Percentiles rank a stretch among this genome's conserved stretches.
Evolutionary conservation across 2,329 filamentous ascomycete genomes (phyloP).

Genomic region (Cordyceps cateniannulata): DNA sequence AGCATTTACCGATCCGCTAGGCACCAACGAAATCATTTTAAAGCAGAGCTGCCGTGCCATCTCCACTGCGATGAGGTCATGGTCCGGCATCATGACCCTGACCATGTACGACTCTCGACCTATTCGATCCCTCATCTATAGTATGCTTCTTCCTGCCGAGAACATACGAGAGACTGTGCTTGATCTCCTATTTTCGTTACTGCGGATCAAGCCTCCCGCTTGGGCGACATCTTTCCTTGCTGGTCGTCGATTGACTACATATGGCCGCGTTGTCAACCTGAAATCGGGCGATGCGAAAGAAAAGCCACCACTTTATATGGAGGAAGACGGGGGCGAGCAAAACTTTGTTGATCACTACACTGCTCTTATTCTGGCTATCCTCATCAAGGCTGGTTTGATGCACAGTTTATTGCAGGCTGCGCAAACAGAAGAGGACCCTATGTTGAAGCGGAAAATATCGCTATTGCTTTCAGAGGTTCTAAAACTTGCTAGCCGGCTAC

Average conservation of each 20-base stretch:
- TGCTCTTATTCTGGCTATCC: constrained; percentile 74
- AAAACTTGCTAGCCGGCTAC: constrained; percentile 77
- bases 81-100: constrained; percentile 84
- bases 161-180: constrained; percentile 68
- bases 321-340: constrained; percentile 65
- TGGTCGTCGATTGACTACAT: constrained; percentile 86
- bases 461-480: constrained; percentile 85
- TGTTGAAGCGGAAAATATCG: constrained; percentile 80
- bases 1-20: constrained; percentile 78
- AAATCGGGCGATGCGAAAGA: constrained; percentile 52
- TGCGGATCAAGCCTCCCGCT: constrained; percentile 83
- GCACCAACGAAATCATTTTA: constrained; percentile 53
- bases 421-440: constrained; percentile 59
- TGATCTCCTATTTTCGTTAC: constrained; percentile 71
- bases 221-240: constrained; percentile 97
- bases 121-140: constrained; percentile 69
- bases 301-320: constrained; percentile 45
- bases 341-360: constrained; percentile 94
- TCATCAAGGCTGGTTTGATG: constrained; percentile 75
- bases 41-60: constrained; percentile 92
- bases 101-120: constrained; percentile 84
- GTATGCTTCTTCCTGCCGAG: constrained; percentile 51
- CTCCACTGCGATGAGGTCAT: constrained; percentile 81
- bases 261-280: constrained; percentile 85
- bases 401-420: constrained; percentile 56